Evolutionary conservation across 2,329 filamentous ascomycete species (phyloP).

Genomic region (Amesomyces nigricolor): DNA sequence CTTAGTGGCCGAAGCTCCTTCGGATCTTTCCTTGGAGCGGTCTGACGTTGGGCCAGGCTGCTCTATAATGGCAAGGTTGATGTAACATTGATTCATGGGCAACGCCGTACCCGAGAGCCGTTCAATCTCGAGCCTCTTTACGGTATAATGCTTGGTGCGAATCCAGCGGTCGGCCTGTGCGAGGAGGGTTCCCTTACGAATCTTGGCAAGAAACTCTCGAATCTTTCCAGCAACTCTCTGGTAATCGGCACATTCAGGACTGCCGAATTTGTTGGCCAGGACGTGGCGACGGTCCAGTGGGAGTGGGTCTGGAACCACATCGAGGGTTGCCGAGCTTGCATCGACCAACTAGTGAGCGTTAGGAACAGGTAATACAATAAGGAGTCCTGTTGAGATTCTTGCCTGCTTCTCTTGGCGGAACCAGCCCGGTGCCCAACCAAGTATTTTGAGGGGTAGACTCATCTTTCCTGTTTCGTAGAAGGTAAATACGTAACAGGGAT

Average conservation of each 20-base stretch:
- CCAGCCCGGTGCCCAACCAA: slow-evolving; percentile 17
- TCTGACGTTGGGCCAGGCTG: slow-evolving; percentile 5
- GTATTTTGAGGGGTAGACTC: slow-evolving; percentile 20
- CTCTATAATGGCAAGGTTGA: slow-evolving; percentile 36
- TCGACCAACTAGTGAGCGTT: slow-evolving; percentile 26
- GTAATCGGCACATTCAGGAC: slow-evolving; percentile 8
- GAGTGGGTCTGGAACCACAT: slow-evolving; percentile 25
- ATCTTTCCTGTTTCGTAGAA: slow-evolving; percentile 26
- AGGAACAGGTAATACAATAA: slow-evolving; percentile 4
- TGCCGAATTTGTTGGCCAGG: slow-evolving; percentile 29
- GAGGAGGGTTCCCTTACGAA: slow-evolving; percentile 19
- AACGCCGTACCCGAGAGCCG: slow-evolving; percentile 33
- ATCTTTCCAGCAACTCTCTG: slow-evolving; percentile 20
- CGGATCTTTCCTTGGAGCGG: no score
- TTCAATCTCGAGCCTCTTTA: slow-evolving; percentile 28
- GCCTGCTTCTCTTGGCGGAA: slow-evolving; percentile 17
- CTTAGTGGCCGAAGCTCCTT: not conserved
- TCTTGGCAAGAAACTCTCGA: slow-evolving; percentile 14
- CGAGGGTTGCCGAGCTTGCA: slow-evolving; percentile 23
- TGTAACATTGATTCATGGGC: slow-evolving; percentile 35
- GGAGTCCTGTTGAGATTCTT: slow-evolving; percentile 1
- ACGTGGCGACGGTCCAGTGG: slow-evolving; percentile 24
- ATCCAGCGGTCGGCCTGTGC: slow-evolving; percentile 25
- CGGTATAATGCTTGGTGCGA: slow-evolving; percentile 23
- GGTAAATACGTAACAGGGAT: slow-evolving; percentile 14